Conservation (phyloP, 2,329 filamentous ascomycete species). For the Arthrobotrys entomopaga region DNA sequence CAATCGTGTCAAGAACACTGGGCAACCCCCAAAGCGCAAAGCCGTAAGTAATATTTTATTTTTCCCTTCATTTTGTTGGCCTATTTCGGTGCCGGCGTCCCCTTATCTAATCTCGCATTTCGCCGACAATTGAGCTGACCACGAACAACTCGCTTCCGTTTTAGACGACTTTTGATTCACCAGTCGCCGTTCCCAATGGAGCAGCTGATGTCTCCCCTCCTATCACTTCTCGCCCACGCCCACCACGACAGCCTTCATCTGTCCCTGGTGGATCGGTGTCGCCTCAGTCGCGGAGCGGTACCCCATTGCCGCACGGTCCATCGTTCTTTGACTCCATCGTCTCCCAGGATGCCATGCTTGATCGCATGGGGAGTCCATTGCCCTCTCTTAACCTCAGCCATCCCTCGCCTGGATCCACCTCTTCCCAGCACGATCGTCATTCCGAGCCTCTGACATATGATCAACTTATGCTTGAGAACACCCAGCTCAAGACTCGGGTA, state of each 20-base stretch:
- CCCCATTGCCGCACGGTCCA: slow-evolving; percentile 57
- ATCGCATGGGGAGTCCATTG: slow-evolving; percentile 64
- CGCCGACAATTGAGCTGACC: slow-evolving; percentile 53
- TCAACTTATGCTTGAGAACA: slow-evolving; percentile 80
- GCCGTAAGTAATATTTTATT: slow-evolving; percentile 70
- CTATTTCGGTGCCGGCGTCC: slow-evolving; percentile 27
- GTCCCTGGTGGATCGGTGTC: slow-evolving; percentile 58
- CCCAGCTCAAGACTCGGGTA: slow-evolving; percentile 90
- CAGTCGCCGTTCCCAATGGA: slow-evolving; percentile 57
- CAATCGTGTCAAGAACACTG: slow-evolving; percentile 93
- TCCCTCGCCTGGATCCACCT: slow-evolving; percentile 70
- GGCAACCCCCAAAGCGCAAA: slow-evolving; percentile 72
- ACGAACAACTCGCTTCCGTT: slow-evolving; percentile 23
- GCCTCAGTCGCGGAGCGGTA: slow-evolving; percentile 58
- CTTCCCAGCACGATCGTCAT: slow-evolving; percentile 68
- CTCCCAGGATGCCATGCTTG: slow-evolving; percentile 56
- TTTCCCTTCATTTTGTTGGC: slow-evolving; percentile 29
- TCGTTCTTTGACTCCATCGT: slow-evolving; percentile 59
- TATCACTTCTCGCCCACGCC: slow-evolving; percentile 60
- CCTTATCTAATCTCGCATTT: slow-evolving; percentile 52
- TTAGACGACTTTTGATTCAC: slow-evolving; percentile 61
- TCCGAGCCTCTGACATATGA: slow-evolving; percentile 70
- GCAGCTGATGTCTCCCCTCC: slow-evolving; percentile 66
- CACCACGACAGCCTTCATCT: slow-evolving; percentile 60
- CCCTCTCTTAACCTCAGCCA: slow-evolving; percentile 67